phyloP scores from a whole-genome alignment of 805 yeast genomes.

The Wickerhamiella lipophila region DNA sequence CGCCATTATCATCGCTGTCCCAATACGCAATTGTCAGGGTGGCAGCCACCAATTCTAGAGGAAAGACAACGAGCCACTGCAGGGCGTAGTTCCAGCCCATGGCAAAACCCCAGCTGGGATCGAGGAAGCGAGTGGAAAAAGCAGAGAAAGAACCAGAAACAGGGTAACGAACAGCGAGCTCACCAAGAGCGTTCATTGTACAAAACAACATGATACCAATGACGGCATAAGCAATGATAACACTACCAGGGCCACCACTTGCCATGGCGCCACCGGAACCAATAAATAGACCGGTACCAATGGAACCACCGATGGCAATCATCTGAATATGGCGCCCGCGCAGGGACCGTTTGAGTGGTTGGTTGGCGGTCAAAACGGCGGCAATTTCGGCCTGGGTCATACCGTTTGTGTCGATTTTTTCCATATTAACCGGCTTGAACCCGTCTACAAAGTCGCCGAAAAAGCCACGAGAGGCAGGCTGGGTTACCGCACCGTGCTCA shows the following conservation, averaged over 20 bases:
- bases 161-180: conserved; percentile 49
- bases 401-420: conserved; percentile 17
- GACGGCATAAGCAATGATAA: conserved; percentile 35
- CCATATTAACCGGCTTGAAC: conserved; percentile 19
- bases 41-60: conserved; percentile 48
- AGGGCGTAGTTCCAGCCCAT: conserved; percentile 53
- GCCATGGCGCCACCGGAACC: conserved; percentile 36
- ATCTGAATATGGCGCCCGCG: conserved; percentile 33
- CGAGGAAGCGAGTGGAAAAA: conserved; percentile 44
- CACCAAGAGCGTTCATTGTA: conserved; percentile 49
- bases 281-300: conserved; percentile 54
- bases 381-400: conserved; percentile 27
- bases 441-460: conserved; percentile 14
- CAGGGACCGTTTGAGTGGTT: conserved; percentile 29
- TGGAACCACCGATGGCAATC: conserved; percentile 67
- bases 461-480: conserved; percentile 2
- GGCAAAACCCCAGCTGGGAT: conserved; percentile 50
- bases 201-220: conserved; percentile 45
- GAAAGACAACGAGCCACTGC: conserved; percentile 46
- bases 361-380: conserved; percentile 17
- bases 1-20: conserved; percentile 46
- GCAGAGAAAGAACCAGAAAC: conserved; percentile 46
- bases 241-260: conserved; percentile 39
- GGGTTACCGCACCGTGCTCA: not conserved
- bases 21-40: conserved; percentile 40